Evolutionary conservation across 2,329 filamentous ascomycete genomes (phyloP), one percentile per base, ranked within the genome.

Genomic region (Aspergillus hortae): DNA sequence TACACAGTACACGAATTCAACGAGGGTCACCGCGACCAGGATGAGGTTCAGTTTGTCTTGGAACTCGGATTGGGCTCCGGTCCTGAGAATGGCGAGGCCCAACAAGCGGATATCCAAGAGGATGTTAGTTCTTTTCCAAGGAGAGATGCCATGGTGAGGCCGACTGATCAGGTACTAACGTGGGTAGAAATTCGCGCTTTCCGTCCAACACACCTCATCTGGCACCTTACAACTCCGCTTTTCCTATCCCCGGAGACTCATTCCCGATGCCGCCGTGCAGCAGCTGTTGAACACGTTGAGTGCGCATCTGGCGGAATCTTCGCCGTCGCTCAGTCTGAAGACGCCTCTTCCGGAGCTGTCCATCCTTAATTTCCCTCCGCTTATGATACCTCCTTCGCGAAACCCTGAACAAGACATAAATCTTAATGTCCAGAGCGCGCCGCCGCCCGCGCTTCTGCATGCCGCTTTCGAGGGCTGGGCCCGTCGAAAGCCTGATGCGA

Each of bases 401-500:
- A 40, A 50, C 14, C 27, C 44, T 23, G 49, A 55, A 9, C 41
- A 44, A 4, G 35, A 49, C 19, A 52, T 54, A n/a, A 36, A 38
- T 12, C 14, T 44, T 14, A 48, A 53, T 10, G n/a, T 23, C 17
- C 33, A 32, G 9, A 33, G 27, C 48, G n/a, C 15, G 2, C 42
- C 50, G 9, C 36, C 46, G 17, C 27, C 53, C 11, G 57, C 48
- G 40, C 63, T 65, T 48, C 52, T 66, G 30, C 63, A 66, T 50
- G 38, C 56, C 40, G 55, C 59, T 45, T 66, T 66, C 23, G 63
- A 66, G 55, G 45, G 53, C 53, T 63, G 63, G 56, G 63, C 56
- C 47, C 56, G 40, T 4, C 54, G 46, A 40, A 59, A 52, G 15
- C 63, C 63, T 43, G 45, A 56, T 56, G 46, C 54, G 2, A 55